Conservation (phyloP, 1,284 basidiomycete species). For the Trichosporon ovoides region DNA sequence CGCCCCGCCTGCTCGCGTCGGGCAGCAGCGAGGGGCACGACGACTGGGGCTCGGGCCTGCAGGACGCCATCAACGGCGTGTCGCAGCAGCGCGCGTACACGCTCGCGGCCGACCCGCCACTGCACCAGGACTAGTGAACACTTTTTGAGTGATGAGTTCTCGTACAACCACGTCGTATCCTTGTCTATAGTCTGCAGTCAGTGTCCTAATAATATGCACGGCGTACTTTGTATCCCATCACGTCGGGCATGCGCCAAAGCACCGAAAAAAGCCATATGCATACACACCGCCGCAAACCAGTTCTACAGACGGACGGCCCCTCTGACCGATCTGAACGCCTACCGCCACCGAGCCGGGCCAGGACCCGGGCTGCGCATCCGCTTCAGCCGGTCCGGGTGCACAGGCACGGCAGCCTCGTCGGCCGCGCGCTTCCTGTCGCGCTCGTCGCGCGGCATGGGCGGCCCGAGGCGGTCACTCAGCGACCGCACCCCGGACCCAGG, state of each 20-base stretch:
- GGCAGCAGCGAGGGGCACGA: constrained; percentile 2
- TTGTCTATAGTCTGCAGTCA: too few species aligned
- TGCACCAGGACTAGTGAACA: constrained; percentile 7
- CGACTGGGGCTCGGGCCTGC: constrained; percentile 12
- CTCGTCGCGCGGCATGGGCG: too few species aligned
- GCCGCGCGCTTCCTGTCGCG: not conserved
- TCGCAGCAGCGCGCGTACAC: constrained; percentile 9
- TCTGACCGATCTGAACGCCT: too few species aligned
- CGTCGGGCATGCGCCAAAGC: too few species aligned
- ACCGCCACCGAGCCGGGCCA: too few species aligned
- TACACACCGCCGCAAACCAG: too few species aligned
- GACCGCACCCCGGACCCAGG: not conserved
- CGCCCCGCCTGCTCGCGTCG: constrained; percentile 1
- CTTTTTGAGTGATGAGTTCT: too few species aligned
- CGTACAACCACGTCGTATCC: too few species aligned
- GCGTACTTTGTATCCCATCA: too few species aligned
- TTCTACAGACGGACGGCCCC: too few species aligned
- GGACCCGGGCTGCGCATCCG: constrained; percentile 2
- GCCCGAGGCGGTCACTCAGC: not conserved
- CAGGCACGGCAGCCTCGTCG: not conserved
- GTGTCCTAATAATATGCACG: too few species aligned
- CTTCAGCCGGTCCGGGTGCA: not conserved
- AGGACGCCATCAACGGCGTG: constrained; percentile 10
- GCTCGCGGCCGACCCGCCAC: constrained; percentile 20
- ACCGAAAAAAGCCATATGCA: too few species aligned